Evolutionary conservation across 2,329 filamentous ascomycete species (phyloP).

Genomic region (Falciphora oryzae): DNA sequence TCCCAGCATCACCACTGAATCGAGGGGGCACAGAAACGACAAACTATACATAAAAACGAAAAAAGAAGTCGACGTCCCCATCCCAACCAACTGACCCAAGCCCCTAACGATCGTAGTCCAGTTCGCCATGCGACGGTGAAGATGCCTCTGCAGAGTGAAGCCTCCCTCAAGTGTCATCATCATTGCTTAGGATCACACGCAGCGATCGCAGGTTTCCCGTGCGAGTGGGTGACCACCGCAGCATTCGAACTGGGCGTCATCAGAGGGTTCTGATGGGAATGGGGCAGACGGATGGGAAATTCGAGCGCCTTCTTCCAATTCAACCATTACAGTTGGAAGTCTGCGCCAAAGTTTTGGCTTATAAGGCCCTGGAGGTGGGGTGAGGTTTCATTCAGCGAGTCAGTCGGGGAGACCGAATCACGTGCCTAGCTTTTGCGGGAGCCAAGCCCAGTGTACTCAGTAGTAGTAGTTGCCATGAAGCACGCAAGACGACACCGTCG

Average conservation of each 20-base stretch:
- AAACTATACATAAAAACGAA: slow-evolving; percentile 18
- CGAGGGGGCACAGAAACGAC: too few relatives aligned
- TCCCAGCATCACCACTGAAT: too few relatives aligned
- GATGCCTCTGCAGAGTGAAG: slow-evolving; percentile 66
- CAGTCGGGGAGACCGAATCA: neutral
- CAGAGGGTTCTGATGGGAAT: slow-evolving; percentile 50
- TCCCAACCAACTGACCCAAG: slow-evolving; percentile 50
- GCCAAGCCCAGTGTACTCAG: too few relatives aligned
- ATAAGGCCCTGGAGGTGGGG: slow-evolving; percentile 9
- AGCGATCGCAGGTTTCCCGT: slow-evolving; percentile 62
- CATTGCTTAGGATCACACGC: slow-evolving; percentile 59
- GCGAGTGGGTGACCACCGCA: slow-evolving; percentile 61
- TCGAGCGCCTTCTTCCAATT: slow-evolving; percentile 50
- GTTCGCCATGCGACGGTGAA: slow-evolving; percentile 65
- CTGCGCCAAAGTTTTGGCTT: neutral
- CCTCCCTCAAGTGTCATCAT: slow-evolving; percentile 65
- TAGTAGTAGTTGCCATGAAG: too few relatives aligned
- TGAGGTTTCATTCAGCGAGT: neutral
- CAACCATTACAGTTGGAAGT: slow-evolving; percentile 52
- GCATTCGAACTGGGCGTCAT: slow-evolving; percentile 64
- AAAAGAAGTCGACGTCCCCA: slow-evolving; percentile 44
- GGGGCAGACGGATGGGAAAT: slow-evolving; percentile 44
- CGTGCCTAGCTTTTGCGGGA: too few relatives aligned
- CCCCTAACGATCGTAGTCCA: slow-evolving; percentile 61
- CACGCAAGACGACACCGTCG: too few relatives aligned